A percentile compares a stretch with the other conserved stretches of the same genome.
These are phyloP conservation scores for Solidago caesia DNA, from an alignment of 129 eudicot species.

Conservation along the genomic window DNA sequence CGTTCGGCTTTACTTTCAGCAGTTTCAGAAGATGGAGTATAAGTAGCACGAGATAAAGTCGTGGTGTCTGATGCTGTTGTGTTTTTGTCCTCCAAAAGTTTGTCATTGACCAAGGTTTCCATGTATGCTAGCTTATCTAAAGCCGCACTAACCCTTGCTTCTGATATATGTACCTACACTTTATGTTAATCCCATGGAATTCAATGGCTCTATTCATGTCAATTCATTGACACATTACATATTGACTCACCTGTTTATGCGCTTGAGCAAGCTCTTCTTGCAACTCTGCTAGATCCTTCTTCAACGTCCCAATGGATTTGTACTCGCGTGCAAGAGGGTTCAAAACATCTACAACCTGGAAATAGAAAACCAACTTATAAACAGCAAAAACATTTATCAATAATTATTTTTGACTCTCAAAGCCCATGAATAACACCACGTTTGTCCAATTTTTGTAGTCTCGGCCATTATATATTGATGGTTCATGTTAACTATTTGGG, in stretches of 20 bases:
- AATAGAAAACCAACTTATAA: constrained; percentile 3
- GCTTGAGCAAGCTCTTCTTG: constrained; percentile 90
- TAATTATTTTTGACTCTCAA: too few relatives aligned
- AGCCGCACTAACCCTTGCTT: constrained; percentile 81
- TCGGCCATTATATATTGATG: too few relatives aligned
- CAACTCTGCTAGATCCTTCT: constrained; percentile 82
- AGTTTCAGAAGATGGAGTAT: constrained; percentile 35
- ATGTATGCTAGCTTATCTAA: constrained; percentile 93
- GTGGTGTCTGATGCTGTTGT: constrained; percentile 41
- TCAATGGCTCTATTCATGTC: background rate
- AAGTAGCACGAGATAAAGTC: constrained; percentile 50
- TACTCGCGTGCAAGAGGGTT: constrained; percentile 96
- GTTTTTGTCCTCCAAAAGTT: constrained; percentile 64
- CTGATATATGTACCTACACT: constrained; percentile 90
- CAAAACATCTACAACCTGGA: constrained; percentile 92
- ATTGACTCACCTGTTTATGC: constrained; percentile 67
- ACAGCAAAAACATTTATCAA: background rate
- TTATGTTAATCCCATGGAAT: constrained; percentile 14
- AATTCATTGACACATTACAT: background rate
- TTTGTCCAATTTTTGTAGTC: too few relatives aligned
- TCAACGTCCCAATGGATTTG: constrained; percentile 88
- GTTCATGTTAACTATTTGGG: too few relatives aligned
- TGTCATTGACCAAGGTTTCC: constrained; percentile 92
- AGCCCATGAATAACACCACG: too few relatives aligned
- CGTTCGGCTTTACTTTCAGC: constrained; percentile 41